Conservation (phyloP, 129 eudicot genomes). For the Flaveria sonorensis region DNA sequence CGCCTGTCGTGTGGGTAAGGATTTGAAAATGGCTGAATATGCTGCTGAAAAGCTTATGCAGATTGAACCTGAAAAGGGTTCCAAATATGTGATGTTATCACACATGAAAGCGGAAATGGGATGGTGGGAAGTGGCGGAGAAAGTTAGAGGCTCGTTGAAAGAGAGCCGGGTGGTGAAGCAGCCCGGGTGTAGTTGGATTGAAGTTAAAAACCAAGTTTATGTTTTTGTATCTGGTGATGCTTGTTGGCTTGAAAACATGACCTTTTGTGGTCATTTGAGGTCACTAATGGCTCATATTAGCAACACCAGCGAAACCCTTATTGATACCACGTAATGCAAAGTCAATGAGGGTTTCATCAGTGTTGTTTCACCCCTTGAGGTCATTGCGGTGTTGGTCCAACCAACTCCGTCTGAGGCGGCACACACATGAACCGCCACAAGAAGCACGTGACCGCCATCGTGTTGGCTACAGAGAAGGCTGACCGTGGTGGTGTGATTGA, state of each 20-base stretch:
- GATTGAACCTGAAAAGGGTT: slow-evolving; percentile 51
- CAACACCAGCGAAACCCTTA: slow-evolving; percentile 12
- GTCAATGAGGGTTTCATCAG: neutral
- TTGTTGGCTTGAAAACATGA: slow-evolving; percentile 12
- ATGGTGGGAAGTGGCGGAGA: slow-evolving; percentile 60
- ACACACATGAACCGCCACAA: slow-evolving; percentile 5
- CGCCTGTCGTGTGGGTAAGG: slow-evolving; percentile 41
- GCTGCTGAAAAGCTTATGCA: slow-evolving; percentile 51
- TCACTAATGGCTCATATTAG: slow-evolving; percentile 24
- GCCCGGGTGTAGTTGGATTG: slow-evolving; percentile 67
- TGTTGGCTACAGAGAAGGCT: neutral
- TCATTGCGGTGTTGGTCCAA: neutral
- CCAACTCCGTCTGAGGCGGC: neutral
- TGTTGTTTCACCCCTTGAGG: slow-evolving; percentile 6
- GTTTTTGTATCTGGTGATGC: slow-evolving; percentile 42
- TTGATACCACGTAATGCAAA: neutral
- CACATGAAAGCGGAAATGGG: slow-evolving; percentile 54
- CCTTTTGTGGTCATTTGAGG: slow-evolving; percentile 16
- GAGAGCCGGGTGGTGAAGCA: slow-evolving; percentile 43
- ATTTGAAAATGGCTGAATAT: slow-evolving; percentile 47
- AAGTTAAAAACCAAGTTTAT: slow-evolving; percentile 42
- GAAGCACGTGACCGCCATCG: neutral
- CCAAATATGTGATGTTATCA: slow-evolving; percentile 49
- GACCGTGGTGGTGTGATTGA: neutral
- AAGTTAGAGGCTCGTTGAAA: slow-evolving; percentile 43